These are phyloP conservation scores for Arachis stenosperma DNA, from an alignment of 306 rosid genomes.

Conservation along the genomic window DNA sequence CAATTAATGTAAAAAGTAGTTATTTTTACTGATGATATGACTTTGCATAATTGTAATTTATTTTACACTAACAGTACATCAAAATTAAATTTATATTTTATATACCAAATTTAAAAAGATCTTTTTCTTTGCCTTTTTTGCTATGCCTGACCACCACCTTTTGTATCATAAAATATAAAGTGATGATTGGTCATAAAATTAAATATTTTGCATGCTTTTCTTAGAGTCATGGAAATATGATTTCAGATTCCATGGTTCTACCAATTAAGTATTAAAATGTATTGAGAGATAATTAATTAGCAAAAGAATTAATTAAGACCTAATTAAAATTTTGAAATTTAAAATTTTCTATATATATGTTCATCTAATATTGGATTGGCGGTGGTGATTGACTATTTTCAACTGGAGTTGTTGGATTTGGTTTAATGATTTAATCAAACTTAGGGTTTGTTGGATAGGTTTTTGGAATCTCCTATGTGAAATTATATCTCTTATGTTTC, in stretches of 20 bases:
- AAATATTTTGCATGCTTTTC: neutral
- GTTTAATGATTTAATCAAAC: neutral
- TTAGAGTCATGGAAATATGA: neutral
- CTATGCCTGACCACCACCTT: constrained; percentile 18
- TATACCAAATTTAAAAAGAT: neutral
- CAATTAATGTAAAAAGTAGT: too few species aligned
- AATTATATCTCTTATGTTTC: neutral
- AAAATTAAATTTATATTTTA: too few species aligned
- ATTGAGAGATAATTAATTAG: neutral
- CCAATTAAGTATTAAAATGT: neutral
- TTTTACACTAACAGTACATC: too few species aligned
- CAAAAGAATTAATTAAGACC: neutral
- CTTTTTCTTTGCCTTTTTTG: constrained; percentile 32
- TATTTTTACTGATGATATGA: too few species aligned
- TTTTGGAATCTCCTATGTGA: neutral
- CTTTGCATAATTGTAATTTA: too few species aligned
- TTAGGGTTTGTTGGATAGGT: neutral
- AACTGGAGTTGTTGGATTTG: constrained; percentile 11
- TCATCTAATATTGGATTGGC: constrained; percentile 5
- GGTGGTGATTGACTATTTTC: constrained; percentile 1
- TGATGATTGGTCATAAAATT: neutral
- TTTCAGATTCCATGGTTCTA: neutral
- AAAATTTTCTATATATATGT: too few species aligned
- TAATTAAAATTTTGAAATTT: neutral
- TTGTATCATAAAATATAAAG: neutral